Base-by-base conservation (phyloP, 371 early-diverging fungal species). In the Mortierella sp. region DNA sequence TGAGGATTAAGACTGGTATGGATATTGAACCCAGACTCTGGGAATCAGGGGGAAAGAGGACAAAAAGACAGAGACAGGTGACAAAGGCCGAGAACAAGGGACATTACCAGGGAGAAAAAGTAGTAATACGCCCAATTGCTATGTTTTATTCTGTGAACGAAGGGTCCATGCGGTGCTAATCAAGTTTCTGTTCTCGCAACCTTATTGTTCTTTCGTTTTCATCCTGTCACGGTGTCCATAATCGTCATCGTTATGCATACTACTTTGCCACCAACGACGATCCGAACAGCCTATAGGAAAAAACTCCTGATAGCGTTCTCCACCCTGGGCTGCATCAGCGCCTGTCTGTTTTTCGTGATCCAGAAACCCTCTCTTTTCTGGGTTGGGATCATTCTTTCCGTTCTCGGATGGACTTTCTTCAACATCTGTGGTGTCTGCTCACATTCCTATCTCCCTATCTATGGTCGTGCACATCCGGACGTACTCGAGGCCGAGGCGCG, bases 381-480 rank as follows among this genome's bases (percentile, higher is more conserved):
- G 76, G 39, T 69, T n/a, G 60, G 51, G 5, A 61, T 60, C 37
- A 64, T 75, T 37, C 50, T 75, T 6, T 58, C 69, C 0, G 69
- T 69, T 3, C 41, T 75, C 0, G 69, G 68, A 12, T 60, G 69
- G 70, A 47, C 69, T 14, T 52, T 62, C 31, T 75, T 50, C 58
- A 75, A 75, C 54, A 54, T 75, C 24, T 47, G 53, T 3, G 54
- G 69, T 34, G 88, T 89, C n/a, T 87, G 86, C 46, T 81, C 81
- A 32, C 82, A 87, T 48, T 81, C 87, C 12, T 89, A 79, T 68
- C 70, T 91, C 9, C 88, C 89, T 12, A 60, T 85, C 23, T 78
- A 87, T 19, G 79, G 84, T 0, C 79, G 84, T 21, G 78, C 81
- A 37, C 83, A 85, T 61, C 84, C 82, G 26, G 70, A 80, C 8